Evolutionary conservation across 75 land plant genomes (phyloP), one percentile per base, ranked within the genome.

Genomic region (Cunninghamia lanceolata): DNA sequence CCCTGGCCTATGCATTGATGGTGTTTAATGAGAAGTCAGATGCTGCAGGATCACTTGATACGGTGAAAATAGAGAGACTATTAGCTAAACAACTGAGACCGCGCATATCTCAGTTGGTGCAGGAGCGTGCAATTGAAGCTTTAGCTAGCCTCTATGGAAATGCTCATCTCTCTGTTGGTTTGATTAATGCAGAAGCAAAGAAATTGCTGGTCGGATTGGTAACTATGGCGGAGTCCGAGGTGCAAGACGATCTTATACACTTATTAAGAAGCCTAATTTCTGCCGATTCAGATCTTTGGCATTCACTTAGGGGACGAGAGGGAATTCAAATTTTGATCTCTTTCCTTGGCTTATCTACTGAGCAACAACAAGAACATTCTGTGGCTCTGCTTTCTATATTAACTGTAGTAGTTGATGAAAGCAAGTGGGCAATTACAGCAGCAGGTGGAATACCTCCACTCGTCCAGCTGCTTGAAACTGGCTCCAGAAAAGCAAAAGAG

Each of bases 361-460:
- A 97, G 87, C 94, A 96, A 84, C 98, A 97, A 77, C 99, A 97
- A 86, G 99, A 96, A 76, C 93, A 90, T 88, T 91, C 97, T 40
- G 98, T 96, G 75, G 89, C 94, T 82, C 85, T 97, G 89, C 91
- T 97, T 53, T 88, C 93, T 25, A 91, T 91, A 63, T 86, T 97
- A 81, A 88, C 94, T 15, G 91, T 92, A 36, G 92, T 96, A 86
- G 90, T 92, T 82, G 96, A 94, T 89, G 96, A 96, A 52, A 96
- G 98, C 90, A 97, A 97, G 79, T 97, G 99, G 99, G 98, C 99
- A 45, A 96, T 97, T 30, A 97, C 98, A 75, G 98, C 99, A 83
- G 98, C 98, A 73, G 99, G 99, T 83, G 99, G 99, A 6, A 97
- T 97, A 43, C 99, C 99, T 52, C 99, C 99, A 16, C 85, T 97